Evolutionary conservation across 768 basidiomycete genomes (phyloP).

Genomic region (Mycena alexandri): DNA sequence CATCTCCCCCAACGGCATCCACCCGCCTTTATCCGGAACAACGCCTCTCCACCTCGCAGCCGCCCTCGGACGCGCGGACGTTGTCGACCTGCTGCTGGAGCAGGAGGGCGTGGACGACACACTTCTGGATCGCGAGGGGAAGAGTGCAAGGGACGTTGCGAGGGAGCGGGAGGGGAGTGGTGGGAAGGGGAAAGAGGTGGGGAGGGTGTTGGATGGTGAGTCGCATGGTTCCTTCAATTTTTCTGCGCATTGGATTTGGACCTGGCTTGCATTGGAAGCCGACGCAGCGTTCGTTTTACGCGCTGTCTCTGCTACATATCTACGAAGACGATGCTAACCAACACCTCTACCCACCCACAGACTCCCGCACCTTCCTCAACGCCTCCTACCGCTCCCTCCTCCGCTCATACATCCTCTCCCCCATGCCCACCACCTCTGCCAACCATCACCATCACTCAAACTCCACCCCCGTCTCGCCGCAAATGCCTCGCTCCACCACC

Average conservation of each 20-base stretch:
- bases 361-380: slow-evolving; percentile 82
- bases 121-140: slow-evolving; percentile 73
- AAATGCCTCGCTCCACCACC: too few relatives aligned
- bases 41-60: slow-evolving; percentile 79
- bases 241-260: too few relatives aligned
- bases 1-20: slow-evolving; percentile 83
- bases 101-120: slow-evolving; percentile 88
- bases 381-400: slow-evolving; percentile 82
- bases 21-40: slow-evolving; percentile 81
- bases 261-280: too few relatives aligned
- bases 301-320: too few relatives aligned
- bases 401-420: slow-evolving; percentile 78
- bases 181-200: slow-evolving; percentile 49
- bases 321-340: neutral
- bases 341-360: slow-evolving; percentile 56
- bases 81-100: slow-evolving; percentile 81
- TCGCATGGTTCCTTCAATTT: neutral
- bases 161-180: slow-evolving; percentile 59
- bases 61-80: slow-evolving; percentile 76
- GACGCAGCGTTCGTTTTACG: too few relatives aligned
- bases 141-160: slow-evolving; percentile 80
- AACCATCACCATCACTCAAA: neutral
- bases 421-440: slow-evolving; percentile 45
- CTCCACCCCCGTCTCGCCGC: neutral
- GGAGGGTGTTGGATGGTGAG: slow-evolving; percentile 78